Base-by-base conservation (phyloP, 805 yeast species). In the Candida anglica region DNA sequence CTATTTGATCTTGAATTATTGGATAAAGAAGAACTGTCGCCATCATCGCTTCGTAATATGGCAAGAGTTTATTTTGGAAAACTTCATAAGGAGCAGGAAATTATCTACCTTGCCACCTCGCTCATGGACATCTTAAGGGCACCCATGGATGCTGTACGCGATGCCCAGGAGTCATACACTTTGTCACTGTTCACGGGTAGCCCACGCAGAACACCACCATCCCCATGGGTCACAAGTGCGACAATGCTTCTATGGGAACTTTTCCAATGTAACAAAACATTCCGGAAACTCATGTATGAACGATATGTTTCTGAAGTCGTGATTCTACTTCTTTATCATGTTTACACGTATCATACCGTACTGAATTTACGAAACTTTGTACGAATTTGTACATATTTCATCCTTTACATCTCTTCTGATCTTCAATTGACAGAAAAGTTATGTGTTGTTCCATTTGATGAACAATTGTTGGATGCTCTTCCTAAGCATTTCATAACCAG, bases 181-280 rank as follows among this genome's bases (percentile, higher is more conserved):
- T 11, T 21, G 9, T 18, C 33, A 3, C 35, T 37, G 13, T 42
- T 43, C 14, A 5, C 15, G 14, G 19, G 17, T 11, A 28, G 27
- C 6, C 14, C 18, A 13, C 14, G 24, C 9, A 21, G n/a, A 13
- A 18, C 13, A 31, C 28, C 15, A 40, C 52, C 60, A 29, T 44
- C 63, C 4, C 47, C 69, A 14, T 67, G 88, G 81, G 53, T 77
- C 2, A 59, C 68, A 3, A 89, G 82, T 48, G 50, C 74, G n/a
- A 56, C 77, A 5, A 69, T 82, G 51, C 51, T 89, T 6, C 44
- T 84, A 11, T 86, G 95, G 85, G 95, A 85, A 47, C 58, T 87
- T 27, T 58, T 76, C 21, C 91, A 86, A 50, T 79, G 87, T 45
- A 91, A 91, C 57, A 66, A 66, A 38, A 57, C 56, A 31, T 79